phyloP scores from a whole-genome alignment of 768 basidiomycete genomes.

The Boletus sp. region DNA sequence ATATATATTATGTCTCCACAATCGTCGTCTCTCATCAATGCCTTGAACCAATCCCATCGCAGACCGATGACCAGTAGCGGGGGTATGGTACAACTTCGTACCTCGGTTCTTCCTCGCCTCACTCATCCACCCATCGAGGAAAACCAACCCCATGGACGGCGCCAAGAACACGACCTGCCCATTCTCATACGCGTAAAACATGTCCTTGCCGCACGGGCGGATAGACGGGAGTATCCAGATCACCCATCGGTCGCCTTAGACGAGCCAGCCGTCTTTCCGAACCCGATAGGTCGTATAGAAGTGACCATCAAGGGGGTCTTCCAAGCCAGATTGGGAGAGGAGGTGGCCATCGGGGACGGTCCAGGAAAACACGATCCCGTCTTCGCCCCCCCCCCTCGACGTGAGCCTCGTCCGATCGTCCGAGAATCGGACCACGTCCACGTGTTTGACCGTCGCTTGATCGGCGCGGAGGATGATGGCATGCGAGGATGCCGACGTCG shows the following conservation, averaged over 20 bases:
- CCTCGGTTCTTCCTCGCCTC: neutral
- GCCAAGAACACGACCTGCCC: constrained; percentile 1
- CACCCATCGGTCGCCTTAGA: constrained; percentile 13
- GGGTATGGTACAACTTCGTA: too few relatives aligned
- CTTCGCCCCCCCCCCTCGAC: constrained; percentile 5
- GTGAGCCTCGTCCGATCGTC: constrained; percentile 7
- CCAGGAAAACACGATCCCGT: constrained; percentile 12
- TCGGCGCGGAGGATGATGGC: neutral
- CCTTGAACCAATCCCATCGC: neutral
- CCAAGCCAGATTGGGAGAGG: neutral
- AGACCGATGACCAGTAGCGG: too few relatives aligned
- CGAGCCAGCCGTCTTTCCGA: constrained; percentile 21
- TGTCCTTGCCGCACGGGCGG: constrained; percentile 2
- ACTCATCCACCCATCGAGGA: constrained; percentile 1
- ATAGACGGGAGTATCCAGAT: constrained; percentile 9
- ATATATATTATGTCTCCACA: too few relatives aligned
- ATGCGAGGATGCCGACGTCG: too few relatives aligned
- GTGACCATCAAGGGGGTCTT: constrained; percentile 1
- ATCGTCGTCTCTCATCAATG: neutral
- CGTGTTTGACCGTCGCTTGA: constrained; percentile 4
- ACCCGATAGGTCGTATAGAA: constrained; percentile 7
- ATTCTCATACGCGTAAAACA: constrained; percentile 7
- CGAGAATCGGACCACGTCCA: constrained; percentile 11
- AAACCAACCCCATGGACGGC: neutral
- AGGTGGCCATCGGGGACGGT: neutral